phyloP scores from a whole-genome alignment of 192 early-diverging fungal genomes.

The Coemansia umbellata region DNA sequence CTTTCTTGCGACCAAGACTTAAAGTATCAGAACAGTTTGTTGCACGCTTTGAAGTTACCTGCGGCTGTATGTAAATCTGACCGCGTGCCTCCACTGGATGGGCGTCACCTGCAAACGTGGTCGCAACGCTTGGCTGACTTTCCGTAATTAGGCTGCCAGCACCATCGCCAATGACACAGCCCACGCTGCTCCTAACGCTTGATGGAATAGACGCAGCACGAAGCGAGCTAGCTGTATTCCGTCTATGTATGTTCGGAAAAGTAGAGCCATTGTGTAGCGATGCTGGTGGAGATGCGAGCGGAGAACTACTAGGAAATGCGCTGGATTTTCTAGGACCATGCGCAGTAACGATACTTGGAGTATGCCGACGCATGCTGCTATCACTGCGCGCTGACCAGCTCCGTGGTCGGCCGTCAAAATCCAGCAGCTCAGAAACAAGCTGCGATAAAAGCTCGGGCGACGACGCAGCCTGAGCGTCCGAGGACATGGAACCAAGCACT shows the following conservation, averaged over 20 bases:
- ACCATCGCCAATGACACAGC: neutral
- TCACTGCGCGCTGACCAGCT: slow-evolving; percentile 34
- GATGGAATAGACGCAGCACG: slow-evolving; percentile 23
- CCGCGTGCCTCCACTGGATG: slow-evolving; percentile 36
- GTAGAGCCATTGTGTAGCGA: neutral
- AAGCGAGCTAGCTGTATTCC: slow-evolving; percentile 1
- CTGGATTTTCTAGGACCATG: too few relatives aligned
- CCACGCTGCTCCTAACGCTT: slow-evolving; percentile 1
- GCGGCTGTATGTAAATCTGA: slow-evolving; percentile 6
- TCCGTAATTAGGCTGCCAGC: slow-evolving; percentile 6
- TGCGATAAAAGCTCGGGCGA: slow-evolving; percentile 28
- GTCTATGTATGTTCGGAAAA: neutral
- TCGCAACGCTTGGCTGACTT: slow-evolving; percentile 23
- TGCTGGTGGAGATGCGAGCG: neutral
- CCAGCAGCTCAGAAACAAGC: slow-evolving; percentile 22
- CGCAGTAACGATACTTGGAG: too few relatives aligned
- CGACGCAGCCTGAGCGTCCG: slow-evolving; percentile 21
- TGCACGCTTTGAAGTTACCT: neutral
- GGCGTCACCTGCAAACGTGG: slow-evolving; percentile 11
- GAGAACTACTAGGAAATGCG: neutral
- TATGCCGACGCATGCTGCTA: neutral
- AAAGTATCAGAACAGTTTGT: too few relatives aligned
- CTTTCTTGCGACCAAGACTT: slow-evolving; percentile 16
- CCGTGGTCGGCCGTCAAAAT: slow-evolving; percentile 28
- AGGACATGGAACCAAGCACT: slow-evolving; percentile 5